Base-by-base conservation (phyloP, 306 rosid genomes). In the Phaseolus lunatus region DNA sequence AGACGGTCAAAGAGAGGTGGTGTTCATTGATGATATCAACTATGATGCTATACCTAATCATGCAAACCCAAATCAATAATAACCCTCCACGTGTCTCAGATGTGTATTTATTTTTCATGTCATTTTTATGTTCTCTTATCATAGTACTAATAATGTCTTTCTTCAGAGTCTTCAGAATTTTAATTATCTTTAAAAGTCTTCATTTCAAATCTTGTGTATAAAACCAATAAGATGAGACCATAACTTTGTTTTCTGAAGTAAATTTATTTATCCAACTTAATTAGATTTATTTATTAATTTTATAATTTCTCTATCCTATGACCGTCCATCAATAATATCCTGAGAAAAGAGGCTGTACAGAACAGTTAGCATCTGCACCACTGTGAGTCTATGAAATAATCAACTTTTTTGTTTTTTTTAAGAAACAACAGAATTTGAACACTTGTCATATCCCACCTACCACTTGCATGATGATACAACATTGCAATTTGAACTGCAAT, bases 51-150 rank as follows among this genome's bases (percentile, higher is more conserved):
- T 33, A 6, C 39, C 39, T 5, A 37, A 41, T 41, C 15, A 41
- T 41, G 23, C 73, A 63, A 49, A 13, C 54, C 57, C 49, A 62
- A 63, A 43, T 22, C 10, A 62, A 74, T 23, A 9, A 83, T 50
- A 49, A 11, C 57, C 57, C 64, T 78, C 81, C 82, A 63, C 44
- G 41, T 72, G 79, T 73, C 80, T 50, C 72, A 18, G 14, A 19
- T 58, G 13, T 16, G 22, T 19, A 69, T 61, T n/a, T 50, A 37
- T 72, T 72, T 84, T 66, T 31, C 27, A 18, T 39, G 7, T 0
- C 33, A 15, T 52, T 67, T 58, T 18, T 75, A 59, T 61, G 24
- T 39, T 70, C 7, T 33, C 45, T 19, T 67, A 4, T 47, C 45
- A 27, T 66, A 11, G 19, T 50, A 76, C 35, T 49, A 49, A 20